phyloP scores from a whole-genome alignment of 225 moss, liverwort and hornwort species.

The Straminergon stramineum region DNA sequence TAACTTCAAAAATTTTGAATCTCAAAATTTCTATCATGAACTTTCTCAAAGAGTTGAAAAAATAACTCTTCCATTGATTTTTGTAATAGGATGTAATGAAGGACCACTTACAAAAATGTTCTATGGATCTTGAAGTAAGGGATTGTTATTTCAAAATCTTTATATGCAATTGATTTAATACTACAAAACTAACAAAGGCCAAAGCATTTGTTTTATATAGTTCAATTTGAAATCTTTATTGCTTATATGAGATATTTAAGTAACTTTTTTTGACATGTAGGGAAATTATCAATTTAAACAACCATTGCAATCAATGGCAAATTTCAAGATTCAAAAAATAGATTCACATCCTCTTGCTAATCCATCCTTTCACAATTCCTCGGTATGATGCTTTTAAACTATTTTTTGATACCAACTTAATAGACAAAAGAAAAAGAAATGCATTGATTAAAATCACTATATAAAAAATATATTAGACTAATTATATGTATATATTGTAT shows the following conservation, averaged over 20 bases:
- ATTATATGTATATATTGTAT: background rate
- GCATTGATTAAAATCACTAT: accelerated
- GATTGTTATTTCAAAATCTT: background rate
- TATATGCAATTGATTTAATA: background rate
- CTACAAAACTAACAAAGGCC: background rate
- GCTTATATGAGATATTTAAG: background rate
- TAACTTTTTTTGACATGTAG: background rate
- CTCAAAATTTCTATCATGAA: too few species aligned
- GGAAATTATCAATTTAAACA: background rate
- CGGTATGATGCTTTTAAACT: background rate
- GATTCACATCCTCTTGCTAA: background rate
- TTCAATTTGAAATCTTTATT: background rate
- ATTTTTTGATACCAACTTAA: background rate
- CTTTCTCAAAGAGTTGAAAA: background rate
- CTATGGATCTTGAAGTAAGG: background rate
- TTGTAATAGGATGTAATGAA: background rate
- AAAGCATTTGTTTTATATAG: background rate
- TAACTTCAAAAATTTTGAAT: too few species aligned
- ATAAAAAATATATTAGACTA: background rate
- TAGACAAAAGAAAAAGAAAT: background rate
- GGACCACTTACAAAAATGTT: background rate
- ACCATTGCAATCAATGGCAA: background rate
- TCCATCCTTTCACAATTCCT: background rate
- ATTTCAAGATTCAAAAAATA: background rate
- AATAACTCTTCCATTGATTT: background rate